A percentile compares a stretch with the other conserved stretches of the same genome.
Evolutionary conservation across 2,329 filamentous ascomycete species (phyloP).

Genomic region (Aspergillus proliferans): DNA sequence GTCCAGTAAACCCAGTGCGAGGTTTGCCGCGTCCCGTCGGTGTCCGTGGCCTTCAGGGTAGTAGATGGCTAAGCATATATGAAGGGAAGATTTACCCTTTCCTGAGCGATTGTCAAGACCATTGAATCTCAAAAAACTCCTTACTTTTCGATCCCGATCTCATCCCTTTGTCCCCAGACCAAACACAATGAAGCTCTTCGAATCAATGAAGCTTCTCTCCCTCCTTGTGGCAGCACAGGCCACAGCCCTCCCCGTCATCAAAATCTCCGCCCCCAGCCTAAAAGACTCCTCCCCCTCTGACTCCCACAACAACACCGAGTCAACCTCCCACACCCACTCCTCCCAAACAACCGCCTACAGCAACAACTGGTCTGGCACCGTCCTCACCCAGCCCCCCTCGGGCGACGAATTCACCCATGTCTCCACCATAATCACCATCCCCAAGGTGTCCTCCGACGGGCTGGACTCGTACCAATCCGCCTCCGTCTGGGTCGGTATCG

Average conservation of each 20-base stretch:
- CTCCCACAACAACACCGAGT: not conserved
- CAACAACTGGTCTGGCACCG: constrained; percentile 8
- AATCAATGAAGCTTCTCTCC: not conserved
- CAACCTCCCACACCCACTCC: not conserved
- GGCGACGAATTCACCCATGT: constrained; percentile 4
- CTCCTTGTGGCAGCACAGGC: not conserved
- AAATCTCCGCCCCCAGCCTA: too few species aligned
- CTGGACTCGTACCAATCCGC: constrained; percentile 2
- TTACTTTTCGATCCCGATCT: too few species aligned
- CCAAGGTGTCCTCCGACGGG: constrained; percentile 1
- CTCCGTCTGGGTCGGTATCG: constrained; percentile 8
- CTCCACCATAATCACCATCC: constrained; percentile 5
- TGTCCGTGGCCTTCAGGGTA: too few species aligned
- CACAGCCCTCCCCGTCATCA: too few species aligned
- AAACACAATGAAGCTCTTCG: not conserved
- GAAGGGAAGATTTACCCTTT: too few species aligned
- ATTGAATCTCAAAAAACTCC: too few species aligned
- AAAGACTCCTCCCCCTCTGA: too few species aligned
- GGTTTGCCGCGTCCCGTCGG: too few species aligned
- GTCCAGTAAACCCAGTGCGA: too few species aligned
- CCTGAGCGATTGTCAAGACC: too few species aligned
- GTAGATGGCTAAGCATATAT: too few species aligned
- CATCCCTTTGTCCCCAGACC: not conserved
- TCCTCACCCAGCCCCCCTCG: not conserved
- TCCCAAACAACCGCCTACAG: not conserved